Evolutionary conservation across 305 asterid species (phyloP), one percentile per base, ranked within the genome.

Genomic region (Fraxinus angustifolia): DNA sequence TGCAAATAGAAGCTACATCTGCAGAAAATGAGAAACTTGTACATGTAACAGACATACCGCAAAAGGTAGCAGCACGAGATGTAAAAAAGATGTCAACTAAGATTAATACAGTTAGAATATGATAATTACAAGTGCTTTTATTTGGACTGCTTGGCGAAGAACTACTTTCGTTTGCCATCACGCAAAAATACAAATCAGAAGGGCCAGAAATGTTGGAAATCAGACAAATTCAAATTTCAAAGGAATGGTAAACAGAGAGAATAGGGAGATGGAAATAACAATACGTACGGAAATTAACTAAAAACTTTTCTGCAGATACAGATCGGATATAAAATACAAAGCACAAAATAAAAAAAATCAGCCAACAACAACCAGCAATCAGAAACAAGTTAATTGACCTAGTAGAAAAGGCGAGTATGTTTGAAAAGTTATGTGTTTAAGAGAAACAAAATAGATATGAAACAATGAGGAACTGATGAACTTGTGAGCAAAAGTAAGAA

Each of bases 1-100:
- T 91, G 95, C 90, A 93, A 87, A 88, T 88, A 92, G 90, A 95
- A 93, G 93, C 98, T 92, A 86, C 98, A 93, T 89, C 99, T 93
- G 98, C 88, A 87, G 81, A 73, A 77, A 78, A 82, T 68, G 38
- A 84, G 76, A 86, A 84, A 71, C 72, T 75, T 60, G 6, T 56
- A 83, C 79, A 85, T 60, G 82, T 56, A 79, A 71, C 16, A 80
- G 79, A 82, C 35, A 74, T 2, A 73, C 21, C 8, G 19, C 21
- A 50, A 50, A 4, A 50, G 60, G 70, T 75, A 80, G 17, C 53
- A 35, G 70, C 45, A 67, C 30, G 70, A 78, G 31, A 71, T 48
- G 26, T 33, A 53, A 83, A 74, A 74, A 30, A 31, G 19, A 56
- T 28, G 12, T 31, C 48, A 80, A 50, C 16, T 21, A 23, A 81